Conservation (phyloP, 148 eudicot genomes). For the Pouteria glomerata region DNA sequence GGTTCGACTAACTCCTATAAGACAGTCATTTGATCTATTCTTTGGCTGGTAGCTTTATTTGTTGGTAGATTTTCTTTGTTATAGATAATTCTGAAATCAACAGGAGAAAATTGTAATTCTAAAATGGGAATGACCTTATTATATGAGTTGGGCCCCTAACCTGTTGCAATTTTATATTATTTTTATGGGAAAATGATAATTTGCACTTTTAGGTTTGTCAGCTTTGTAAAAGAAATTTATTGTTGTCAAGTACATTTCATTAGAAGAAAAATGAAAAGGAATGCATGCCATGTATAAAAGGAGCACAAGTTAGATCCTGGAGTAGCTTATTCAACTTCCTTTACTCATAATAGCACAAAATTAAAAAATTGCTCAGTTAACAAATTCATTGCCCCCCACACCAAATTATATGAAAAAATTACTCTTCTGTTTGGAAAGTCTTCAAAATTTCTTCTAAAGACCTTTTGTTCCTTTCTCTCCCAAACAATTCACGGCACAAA, state of each 20-base stretch:
- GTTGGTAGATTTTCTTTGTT: constrained; percentile 9
- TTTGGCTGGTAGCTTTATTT: not conserved
- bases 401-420: not conserved
- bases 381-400: not conserved
- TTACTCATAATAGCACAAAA: not conserved
- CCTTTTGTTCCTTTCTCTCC: not conserved
- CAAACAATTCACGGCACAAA: not conserved
- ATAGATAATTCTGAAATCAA: not conserved
- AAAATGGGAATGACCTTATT: not conserved
- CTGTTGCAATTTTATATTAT: no score
- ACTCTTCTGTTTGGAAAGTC: not conserved
- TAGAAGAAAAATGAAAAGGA: not conserved
- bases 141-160: no score
- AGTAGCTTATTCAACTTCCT: no score
- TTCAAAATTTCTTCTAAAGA: not conserved
- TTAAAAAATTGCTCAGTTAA: no score
- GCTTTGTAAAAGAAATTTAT: not conserved
- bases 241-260: no score
- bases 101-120: not conserved
- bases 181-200: no score
- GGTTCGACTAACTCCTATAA: not conserved
- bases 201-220: not conserved
- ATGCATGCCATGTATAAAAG: not conserved
- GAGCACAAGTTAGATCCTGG: not conserved
- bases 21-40: not conserved